These are phyloP conservation scores for Amanita polypyramis DNA, from an alignment of 768 basidiomycete species.

Conservation along the genomic window DNA sequence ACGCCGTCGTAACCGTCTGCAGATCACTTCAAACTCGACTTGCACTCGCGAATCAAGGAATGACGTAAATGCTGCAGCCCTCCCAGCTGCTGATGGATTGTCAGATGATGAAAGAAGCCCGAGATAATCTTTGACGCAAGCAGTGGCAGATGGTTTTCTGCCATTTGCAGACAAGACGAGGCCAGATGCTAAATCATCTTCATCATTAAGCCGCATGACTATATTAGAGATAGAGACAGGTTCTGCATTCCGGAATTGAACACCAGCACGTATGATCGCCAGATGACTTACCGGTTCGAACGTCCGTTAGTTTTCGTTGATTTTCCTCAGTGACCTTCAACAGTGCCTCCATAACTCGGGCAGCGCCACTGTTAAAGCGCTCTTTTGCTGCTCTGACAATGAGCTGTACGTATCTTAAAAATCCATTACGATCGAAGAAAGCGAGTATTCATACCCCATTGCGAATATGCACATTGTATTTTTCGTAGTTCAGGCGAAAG, in stretches of 20 bases:
- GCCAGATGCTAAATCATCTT: constrained; percentile 49
- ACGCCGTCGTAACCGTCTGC: constrained; percentile 52
- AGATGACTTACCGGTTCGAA: constrained; percentile 44
- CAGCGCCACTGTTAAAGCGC: constrained; percentile 71
- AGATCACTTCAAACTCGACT: constrained; percentile 71
- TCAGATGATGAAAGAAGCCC: constrained; percentile 72
- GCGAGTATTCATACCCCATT: constrained; percentile 54
- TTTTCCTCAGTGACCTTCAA: constrained; percentile 60
- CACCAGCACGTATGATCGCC: not conserved
- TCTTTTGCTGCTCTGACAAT: constrained; percentile 68
- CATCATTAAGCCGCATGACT: constrained; percentile 51
- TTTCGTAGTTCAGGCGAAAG: constrained; percentile 84
- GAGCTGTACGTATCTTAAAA: constrained; percentile 36
- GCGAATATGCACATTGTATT: constrained; percentile 78
- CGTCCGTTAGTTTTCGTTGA: constrained; percentile 50
- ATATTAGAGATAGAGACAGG: constrained; percentile 59
- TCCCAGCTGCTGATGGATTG: constrained; percentile 68
- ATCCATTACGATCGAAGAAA: not conserved
- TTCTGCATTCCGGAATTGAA: constrained; percentile 27
- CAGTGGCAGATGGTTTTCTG: constrained; percentile 45
- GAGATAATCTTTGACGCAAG: constrained; percentile 71
- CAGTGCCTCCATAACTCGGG: constrained; percentile 57
- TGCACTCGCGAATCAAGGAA: constrained; percentile 61
- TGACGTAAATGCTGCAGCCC: constrained; percentile 62
- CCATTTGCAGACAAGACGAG: constrained; percentile 35